phyloP scores from a whole-genome alignment of 2,329 filamentous ascomycete species.

The Arthrobotrys musiformis region DNA sequence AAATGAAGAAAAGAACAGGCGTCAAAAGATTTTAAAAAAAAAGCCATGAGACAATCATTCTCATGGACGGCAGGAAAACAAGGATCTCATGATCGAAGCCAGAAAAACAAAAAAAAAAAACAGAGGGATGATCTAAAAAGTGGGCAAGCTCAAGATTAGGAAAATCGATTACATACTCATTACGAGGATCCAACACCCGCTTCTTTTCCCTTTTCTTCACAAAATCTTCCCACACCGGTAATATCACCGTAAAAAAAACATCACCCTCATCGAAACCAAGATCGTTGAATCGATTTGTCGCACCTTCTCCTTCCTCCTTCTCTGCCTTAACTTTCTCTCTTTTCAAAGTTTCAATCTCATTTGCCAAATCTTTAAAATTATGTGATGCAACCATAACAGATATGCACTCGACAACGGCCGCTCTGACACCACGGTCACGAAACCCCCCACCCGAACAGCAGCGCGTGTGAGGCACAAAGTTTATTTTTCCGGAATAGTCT shows the following conservation, averaged over 20 bases:
- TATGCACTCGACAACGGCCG: conserved; percentile 8
- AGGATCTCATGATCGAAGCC: too few species aligned
- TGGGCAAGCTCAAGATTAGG: too few species aligned
- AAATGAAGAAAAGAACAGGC: neutral
- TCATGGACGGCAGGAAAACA: too few species aligned
- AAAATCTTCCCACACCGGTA: conserved; percentile 23
- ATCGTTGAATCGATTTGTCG: neutral
- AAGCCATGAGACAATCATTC: neutral
- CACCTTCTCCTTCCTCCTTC: conserved; percentile 9
- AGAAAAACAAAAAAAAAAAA: neutral
- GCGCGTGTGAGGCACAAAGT: neutral
- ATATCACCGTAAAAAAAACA: neutral
- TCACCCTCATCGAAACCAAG: neutral
- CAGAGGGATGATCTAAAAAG: neutral
- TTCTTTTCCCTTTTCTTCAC: neutral
- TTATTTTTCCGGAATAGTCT: conserved; percentile 8
- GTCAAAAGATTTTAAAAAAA: neutral
- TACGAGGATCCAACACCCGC: conserved; percentile 8
- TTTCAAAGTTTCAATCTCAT: conserved; percentile 22
- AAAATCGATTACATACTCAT: conserved; percentile 6
- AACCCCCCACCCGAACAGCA: neutral
- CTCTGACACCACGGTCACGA: neutral
- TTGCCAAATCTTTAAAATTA: conserved; percentile 23
- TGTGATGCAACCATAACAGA: conserved; percentile 13
- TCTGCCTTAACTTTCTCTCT: neutral